A percentile compares a stretch with the other conserved stretches of the same genome.
These are phyloP conservation scores for Penicillium paneum DNA, from an alignment of 2,329 filamentous ascomycete genomes.

Conservation along the genomic window DNA sequence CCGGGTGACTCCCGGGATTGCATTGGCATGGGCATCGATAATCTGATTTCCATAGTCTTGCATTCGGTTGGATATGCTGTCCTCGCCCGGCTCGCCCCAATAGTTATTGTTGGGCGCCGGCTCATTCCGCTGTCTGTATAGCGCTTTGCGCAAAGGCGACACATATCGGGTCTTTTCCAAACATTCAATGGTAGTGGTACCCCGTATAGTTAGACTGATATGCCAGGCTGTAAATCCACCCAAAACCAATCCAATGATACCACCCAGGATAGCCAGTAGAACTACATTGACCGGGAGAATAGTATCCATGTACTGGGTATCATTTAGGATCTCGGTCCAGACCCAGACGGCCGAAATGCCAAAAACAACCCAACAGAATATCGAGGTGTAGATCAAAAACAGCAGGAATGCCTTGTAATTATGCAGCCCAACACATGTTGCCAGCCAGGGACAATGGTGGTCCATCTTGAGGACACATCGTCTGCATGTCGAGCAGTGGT, in stretches of 20 bases:
- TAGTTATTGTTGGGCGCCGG: constrained; percentile 42
- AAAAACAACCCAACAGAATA: constrained; percentile 83
- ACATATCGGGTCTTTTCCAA: constrained; percentile 94
- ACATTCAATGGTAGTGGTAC: constrained; percentile 93
- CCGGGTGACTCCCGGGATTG: constrained; percentile 72
- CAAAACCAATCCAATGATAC: constrained; percentile 87
- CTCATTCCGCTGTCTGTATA: constrained; percentile 62
- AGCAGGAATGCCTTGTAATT: constrained; percentile 96
- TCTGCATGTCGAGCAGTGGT: constrained; percentile 94
- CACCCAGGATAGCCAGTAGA: constrained; percentile 77
- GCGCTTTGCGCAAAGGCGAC: constrained; percentile 68
- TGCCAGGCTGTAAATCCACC: constrained; percentile 91
- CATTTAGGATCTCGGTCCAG: constrained; percentile 73
- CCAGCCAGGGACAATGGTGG: constrained; percentile 97
- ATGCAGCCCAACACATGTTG: constrained; percentile 85
- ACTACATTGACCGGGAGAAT: constrained; percentile 89
- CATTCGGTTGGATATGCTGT: constrained; percentile 42
- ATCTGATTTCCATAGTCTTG: constrained; percentile 69
- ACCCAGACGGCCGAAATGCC: constrained; percentile 76
- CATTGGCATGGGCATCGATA: constrained; percentile 77
- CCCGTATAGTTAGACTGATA: constrained; percentile 71
- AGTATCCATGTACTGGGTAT: constrained; percentile 68
- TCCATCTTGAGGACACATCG: constrained; percentile 99
- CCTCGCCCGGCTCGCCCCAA: constrained; percentile 22
- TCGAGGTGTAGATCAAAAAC: constrained; percentile 82